Evolutionary conservation across 2,329 filamentous ascomycete genomes (phyloP).

Genomic region (Davidsoniella virescens): DNA sequence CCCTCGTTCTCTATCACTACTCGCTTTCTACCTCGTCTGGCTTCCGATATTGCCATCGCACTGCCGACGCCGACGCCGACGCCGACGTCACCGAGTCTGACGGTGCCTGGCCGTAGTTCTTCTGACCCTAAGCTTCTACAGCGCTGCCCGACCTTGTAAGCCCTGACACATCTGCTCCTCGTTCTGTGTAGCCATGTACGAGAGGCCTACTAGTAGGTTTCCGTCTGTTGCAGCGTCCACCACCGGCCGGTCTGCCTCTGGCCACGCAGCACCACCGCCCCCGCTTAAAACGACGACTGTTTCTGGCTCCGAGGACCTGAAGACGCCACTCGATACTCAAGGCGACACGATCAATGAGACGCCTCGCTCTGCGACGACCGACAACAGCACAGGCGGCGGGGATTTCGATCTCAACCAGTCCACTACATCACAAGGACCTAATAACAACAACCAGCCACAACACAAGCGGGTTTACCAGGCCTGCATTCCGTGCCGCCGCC

Average conservation of each 20-base stretch:
- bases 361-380: neutral
- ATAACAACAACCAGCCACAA: slow-evolving; percentile 18
- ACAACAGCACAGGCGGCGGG: neutral
- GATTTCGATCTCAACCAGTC: slow-evolving; percentile 4
- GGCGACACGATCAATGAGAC: neutral
- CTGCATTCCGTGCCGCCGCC: slow-evolving; percentile 44
- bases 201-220: neutral
- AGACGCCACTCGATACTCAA: too few relatives aligned
- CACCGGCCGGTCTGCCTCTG: slow-evolving; percentile 6
- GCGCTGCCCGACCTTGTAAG: neutral
- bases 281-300: neutral
- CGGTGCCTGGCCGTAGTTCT: too few relatives aligned
- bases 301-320: too few relatives aligned
- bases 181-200: slow-evolving; percentile 4
- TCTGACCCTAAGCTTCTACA: neutral
- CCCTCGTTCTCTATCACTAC: neutral
- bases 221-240: slow-evolving; percentile 8
- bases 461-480: slow-evolving; percentile 49
- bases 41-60: neutral
- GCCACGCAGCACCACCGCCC: neutral
- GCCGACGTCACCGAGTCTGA: too few relatives aligned
- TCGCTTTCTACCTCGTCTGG: neutral
- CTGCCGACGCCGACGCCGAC: neutral
- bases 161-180: neutral
- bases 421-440: neutral